A percentile compares a stretch with the other conserved stretches of the same genome.
Conservation (phyloP, 352 stramenopile species). For the Phytopythium sindhum region DNA sequence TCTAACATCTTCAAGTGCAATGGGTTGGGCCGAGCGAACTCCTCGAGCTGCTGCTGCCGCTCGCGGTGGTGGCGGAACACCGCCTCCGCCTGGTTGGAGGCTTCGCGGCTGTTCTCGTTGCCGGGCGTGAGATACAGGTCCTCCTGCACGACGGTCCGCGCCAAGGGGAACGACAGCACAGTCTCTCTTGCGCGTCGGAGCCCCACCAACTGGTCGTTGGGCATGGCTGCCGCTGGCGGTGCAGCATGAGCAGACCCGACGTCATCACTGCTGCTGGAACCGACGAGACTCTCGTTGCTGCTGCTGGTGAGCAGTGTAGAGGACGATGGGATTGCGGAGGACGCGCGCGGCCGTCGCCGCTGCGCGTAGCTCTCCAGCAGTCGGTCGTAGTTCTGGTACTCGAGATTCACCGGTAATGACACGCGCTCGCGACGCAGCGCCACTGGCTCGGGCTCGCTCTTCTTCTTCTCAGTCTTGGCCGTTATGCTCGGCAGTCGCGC, state of each 20-base stretch:
- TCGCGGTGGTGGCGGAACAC: conserved; percentile 3
- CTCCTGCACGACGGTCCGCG: conserved; percentile 3
- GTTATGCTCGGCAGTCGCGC: conserved; percentile 11
- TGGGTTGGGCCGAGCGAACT: conserved; percentile 1
- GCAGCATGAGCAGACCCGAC: no score
- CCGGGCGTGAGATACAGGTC: conserved; percentile 1
- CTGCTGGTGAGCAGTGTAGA: neutral
- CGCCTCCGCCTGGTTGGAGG: neutral
- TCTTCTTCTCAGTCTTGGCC: neutral
- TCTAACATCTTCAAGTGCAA: conserved; percentile 4
- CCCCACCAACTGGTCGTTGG: neutral
- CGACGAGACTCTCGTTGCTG: neutral
- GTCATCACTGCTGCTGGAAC: neutral
- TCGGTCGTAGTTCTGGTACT: conserved; percentile 9
- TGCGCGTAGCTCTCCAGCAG: conserved; percentile 1
- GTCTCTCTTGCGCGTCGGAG: conserved; percentile 1
- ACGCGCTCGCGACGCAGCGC: neutral
- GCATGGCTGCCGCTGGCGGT: neutral
- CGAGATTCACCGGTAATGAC: neutral
- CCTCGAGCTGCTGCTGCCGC: conserved; percentile 5
- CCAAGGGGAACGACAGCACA: conserved; percentile 2
- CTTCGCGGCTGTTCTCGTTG: neutral
- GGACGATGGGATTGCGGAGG: neutral
- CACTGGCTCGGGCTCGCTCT: neutral
- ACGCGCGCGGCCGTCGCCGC: neutral